Base-by-base conservation (phyloP, 305 asterid species). In the Ilex paraguariensis region DNA sequence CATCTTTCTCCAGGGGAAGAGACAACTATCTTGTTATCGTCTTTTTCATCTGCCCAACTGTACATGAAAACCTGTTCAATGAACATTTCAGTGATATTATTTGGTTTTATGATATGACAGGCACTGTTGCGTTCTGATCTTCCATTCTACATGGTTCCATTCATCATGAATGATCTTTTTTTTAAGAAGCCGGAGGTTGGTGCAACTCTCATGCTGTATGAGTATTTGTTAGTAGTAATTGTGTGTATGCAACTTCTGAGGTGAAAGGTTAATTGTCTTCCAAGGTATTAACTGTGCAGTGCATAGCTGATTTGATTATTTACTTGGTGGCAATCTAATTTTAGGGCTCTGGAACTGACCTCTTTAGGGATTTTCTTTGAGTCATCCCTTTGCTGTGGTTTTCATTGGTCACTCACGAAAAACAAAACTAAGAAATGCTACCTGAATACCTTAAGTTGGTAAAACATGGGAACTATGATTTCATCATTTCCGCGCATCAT, bases 101-200 rank as follows among this genome's bases (percentile, higher is more conserved):
- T 16, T n/a, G 56, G 28, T 39, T 53, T 73, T 67, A 32, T 69
- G 48, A 73, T 59, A 66, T 75, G 80, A 17, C 74, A 92, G 97
- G 98, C 91, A 36, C 67, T 87, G 88, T 54, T 91, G 72, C 97
- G 97, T 31, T 87, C 85, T 57, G 97, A 92, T 79, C 98, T 92
- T 71, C 98, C 98, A 40, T 63, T 72, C 68, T 90, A 92, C 73
- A 89, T 92, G 97, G 97, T 92, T 71, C 98, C 98, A 56, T 92
- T 83, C 75, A 40, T 81, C 36, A 79, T 91, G 36, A 66, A 73
- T 13, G 97, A 89, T 76, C 84, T 92, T 65, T 48, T 61, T 31
- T 92, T 87, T 78, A 73, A 48, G 64, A 85, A 84, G 73, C 97
- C 98, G 61, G 96, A 85, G 95, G 98, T 92, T 60, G 64, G 90